phyloP scores from a whole-genome alignment of 2,329 filamentous ascomycete species.

The Aspergillus sp. region DNA sequence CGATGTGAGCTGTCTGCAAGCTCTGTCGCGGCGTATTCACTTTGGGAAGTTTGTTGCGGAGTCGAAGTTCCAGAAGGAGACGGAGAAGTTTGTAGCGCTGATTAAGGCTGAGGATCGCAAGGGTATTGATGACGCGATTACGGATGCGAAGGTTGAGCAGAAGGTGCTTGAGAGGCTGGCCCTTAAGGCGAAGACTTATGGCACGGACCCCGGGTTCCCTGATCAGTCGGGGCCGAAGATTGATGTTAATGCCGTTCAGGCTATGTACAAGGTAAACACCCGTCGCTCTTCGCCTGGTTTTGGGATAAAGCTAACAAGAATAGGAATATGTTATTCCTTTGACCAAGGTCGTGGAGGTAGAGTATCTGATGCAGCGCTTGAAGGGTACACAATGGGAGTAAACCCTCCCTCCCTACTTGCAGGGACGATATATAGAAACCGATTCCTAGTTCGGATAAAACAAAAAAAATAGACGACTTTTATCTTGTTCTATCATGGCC shows the following conservation, averaged over 20 bases:
- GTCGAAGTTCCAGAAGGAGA: conserved; percentile 84
- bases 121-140: conserved; percentile 87
- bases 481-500: conserved; percentile 5
- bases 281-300: not conserved
- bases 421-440: conserved; percentile 4
- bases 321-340: conserved; percentile 83
- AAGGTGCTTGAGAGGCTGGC: conserved; percentile 84
- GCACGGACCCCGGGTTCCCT: conserved; percentile 74
- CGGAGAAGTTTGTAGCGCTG: conserved; percentile 74
- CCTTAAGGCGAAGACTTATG: conserved; percentile 90
- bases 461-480: conserved; percentile 2
- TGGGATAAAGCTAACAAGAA: not conserved
- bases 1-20: conserved; percentile 87
- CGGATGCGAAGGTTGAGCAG: conserved; percentile 82
- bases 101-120: conserved; percentile 78
- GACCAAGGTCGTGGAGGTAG: conserved; percentile 97
- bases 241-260: conserved; percentile 84
- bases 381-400: conserved; percentile 53
- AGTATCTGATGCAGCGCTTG: conserved; percentile 94
- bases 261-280: conserved; percentile 68
- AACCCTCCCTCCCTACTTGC: conserved; percentile 4
- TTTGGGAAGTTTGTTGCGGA: conserved; percentile 99
- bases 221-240: conserved; percentile 65
- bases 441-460: not conserved
- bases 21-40: conserved; percentile 85